A percentile compares a stretch with the other conserved stretches of the same genome.
Conservation (phyloP, 208 protist species). For the Endotrypanum monterogeii region DNA sequence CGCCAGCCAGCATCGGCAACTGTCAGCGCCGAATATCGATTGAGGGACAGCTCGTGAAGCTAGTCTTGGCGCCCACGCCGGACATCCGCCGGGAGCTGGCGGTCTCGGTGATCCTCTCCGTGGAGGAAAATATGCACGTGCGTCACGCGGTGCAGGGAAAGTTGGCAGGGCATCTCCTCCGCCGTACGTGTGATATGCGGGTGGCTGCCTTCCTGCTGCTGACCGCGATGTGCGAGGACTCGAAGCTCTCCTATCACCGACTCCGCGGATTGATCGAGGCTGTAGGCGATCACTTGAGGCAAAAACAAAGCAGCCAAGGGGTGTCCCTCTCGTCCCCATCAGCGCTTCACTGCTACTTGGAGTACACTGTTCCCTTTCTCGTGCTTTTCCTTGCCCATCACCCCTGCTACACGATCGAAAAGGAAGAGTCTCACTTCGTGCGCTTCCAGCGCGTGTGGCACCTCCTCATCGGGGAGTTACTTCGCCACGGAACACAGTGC, state of each 20-base stretch:
- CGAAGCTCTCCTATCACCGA: slow-evolving; percentile 45
- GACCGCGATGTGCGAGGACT: slow-evolving; percentile 69
- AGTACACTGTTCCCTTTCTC: slow-evolving; percentile 83
- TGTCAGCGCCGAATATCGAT: slow-evolving; percentile 53
- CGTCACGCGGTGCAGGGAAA: slow-evolving; percentile 62
- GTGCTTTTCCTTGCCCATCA: slow-evolving; percentile 82
- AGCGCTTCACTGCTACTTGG: slow-evolving; percentile 68
- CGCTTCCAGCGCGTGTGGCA: slow-evolving; percentile 83
- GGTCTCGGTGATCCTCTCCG: slow-evolving; percentile 62
- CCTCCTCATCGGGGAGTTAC: slow-evolving; percentile 79
- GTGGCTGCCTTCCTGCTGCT: slow-evolving; percentile 71
- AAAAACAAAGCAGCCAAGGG: slow-evolving; percentile 38
- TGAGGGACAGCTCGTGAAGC: slow-evolving; percentile 60
- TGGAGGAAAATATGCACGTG: slow-evolving; percentile 61
- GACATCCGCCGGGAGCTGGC: slow-evolving; percentile 67
- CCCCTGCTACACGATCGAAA: slow-evolving; percentile 66
- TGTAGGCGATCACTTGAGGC: slow-evolving; percentile 55
- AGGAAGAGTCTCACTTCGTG: slow-evolving; percentile 43
- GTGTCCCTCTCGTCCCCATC: slow-evolving; percentile 45
- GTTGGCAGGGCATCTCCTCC: slow-evolving; percentile 38
- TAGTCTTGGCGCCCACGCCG: slow-evolving; percentile 44
- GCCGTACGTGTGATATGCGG: slow-evolving; percentile 60
- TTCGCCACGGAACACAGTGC: slow-evolving; percentile 69
- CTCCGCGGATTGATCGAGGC: slow-evolving; percentile 47
- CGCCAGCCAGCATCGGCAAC: slow-evolving; percentile 16